Conservation (phyloP, 1,284 basidiomycete species). For the Bondarzewia mesenterica region DNA sequence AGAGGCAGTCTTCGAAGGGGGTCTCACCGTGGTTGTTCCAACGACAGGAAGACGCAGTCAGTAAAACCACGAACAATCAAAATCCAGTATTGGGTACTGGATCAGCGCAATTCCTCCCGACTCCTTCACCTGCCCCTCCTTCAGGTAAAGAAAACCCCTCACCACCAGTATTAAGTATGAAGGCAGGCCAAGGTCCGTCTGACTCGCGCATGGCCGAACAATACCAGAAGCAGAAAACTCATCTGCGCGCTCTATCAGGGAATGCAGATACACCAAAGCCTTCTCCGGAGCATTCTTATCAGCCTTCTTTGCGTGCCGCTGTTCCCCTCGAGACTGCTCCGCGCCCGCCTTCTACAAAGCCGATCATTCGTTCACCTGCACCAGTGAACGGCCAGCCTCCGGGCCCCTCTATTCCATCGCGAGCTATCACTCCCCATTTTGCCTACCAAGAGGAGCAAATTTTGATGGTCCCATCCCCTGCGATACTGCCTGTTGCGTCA, state of each 20-base stretch:
- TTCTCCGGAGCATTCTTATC: not conserved
- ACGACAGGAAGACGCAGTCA: constrained; percentile 4
- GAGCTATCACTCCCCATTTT: not conserved
- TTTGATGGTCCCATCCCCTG: constrained; percentile 8
- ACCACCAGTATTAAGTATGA: constrained; percentile 11
- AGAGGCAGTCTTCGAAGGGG: not conserved
- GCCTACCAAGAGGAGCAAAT: not conserved
- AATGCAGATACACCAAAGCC: not conserved
- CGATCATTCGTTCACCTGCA: not conserved
- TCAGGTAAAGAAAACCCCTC: constrained; percentile 3
- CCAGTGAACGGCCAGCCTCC: not conserved
- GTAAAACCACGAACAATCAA: constrained; percentile 6
- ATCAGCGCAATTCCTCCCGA: not conserved
- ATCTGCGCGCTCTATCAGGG: not conserved
- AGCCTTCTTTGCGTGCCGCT: not conserved
- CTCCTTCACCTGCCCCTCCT: constrained; percentile 1
- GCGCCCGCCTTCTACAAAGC: not conserved
- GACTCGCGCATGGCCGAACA: constrained; percentile 5
- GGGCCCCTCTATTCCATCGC: not conserved
- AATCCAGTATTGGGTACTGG: not conserved
- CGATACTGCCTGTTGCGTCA: constrained; percentile 3
- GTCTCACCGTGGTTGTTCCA: constrained; percentile 2
- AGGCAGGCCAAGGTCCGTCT: constrained; percentile 12
- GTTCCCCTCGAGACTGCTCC: not conserved
- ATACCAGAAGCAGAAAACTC: not conserved